Evolutionary conservation across 345 rosid species (phyloP).

Genomic region (Clausena lansium): DNA sequence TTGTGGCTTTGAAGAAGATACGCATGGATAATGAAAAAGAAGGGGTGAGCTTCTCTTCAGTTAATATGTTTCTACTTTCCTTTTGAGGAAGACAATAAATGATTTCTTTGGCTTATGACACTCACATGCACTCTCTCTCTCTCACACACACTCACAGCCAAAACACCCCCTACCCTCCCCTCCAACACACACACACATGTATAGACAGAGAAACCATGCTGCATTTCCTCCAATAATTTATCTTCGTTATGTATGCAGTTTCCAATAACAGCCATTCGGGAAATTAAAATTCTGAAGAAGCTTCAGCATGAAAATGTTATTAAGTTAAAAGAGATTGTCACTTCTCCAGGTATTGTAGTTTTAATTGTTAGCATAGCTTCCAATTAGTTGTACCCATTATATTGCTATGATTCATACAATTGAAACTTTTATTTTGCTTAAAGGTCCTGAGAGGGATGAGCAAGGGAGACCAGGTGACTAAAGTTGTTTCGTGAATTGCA

Average conservation of each 20-base stretch:
- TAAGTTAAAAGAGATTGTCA: slow-evolving; percentile 51
- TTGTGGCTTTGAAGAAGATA: slow-evolving; percentile 90
- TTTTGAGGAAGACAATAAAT: background rate
- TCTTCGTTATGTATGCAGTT: slow-evolving; percentile 31
- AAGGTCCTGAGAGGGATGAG: slow-evolving; percentile 90
- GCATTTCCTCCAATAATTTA: background rate
- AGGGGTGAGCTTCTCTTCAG: slow-evolving; percentile 51
- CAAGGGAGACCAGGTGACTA: slow-evolving; percentile 86
- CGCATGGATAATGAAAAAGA: slow-evolving; percentile 99
- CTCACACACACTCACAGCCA: too few relatives aligned
- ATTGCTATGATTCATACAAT: background rate
- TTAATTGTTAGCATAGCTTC: background rate
- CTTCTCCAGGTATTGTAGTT: slow-evolving; percentile 42
- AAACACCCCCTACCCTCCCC: background rate
- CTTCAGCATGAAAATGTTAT: slow-evolving; percentile 54
- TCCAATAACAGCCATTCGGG: slow-evolving; percentile 54
- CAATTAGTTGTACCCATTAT: too few relatives aligned
- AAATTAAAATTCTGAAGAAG: slow-evolving; percentile 54
- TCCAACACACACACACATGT: too few relatives aligned
- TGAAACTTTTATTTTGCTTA: background rate
- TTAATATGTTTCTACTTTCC: background rate
- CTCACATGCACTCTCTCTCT: too few relatives aligned
- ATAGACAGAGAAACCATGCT: background rate
- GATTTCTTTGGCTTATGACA: background rate
- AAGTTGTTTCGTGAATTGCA: background rate